Evolutionary conservation across 2,329 filamentous ascomycete genomes (phyloP), one percentile per base, ranked within the genome.

Genomic region (Diplodia sapinea): DNA sequence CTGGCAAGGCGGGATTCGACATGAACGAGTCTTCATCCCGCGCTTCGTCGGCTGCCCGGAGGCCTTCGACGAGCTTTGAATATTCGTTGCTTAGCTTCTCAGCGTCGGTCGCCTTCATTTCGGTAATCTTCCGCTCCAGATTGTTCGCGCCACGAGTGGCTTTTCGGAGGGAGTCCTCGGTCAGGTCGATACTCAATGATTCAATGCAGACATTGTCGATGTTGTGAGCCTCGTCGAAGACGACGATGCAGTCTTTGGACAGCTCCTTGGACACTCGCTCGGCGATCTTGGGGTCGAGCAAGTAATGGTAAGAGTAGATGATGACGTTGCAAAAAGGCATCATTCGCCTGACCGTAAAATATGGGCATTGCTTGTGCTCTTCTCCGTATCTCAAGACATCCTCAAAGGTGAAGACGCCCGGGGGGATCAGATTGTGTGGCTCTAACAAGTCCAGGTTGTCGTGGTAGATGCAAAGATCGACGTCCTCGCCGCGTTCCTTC

Each of bases 181-280:
- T 98, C 68, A 99, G 87, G 74, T 99, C 95, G 51, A 97, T 98
- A 75, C 95, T 99, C 13, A 98, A 82, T 1, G 95, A 94, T 76
- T 99, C 95, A 72, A 99, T 99, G 78, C 96, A 99, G 68, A 99
- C 95, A 76, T 99, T 99, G 84, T 99, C 95, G 73, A 99, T 99
- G 76, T 99, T 99, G 82, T 99, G 95, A 15, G 95, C 95, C 79
- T 99, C 95, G 75, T 99, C 95, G 71, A 99, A 99, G 3, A 99
- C 95, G 23, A 99, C 92, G 64, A 99, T 99, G 78, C 94, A 97
- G 78, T 99, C 96, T 73, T 97, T 97, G 0, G 95, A 97, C 12
- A 99, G 87, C 75, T 99, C 95, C 78, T 91, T 93, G 0, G 95
- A 98, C 1, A 98, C 94, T 68, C 94, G 81, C 76, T 99, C 95